Evolutionary conservation across 2,329 filamentous ascomycete genomes (phyloP).

Genomic region (Epichloe sibirici): DNA sequence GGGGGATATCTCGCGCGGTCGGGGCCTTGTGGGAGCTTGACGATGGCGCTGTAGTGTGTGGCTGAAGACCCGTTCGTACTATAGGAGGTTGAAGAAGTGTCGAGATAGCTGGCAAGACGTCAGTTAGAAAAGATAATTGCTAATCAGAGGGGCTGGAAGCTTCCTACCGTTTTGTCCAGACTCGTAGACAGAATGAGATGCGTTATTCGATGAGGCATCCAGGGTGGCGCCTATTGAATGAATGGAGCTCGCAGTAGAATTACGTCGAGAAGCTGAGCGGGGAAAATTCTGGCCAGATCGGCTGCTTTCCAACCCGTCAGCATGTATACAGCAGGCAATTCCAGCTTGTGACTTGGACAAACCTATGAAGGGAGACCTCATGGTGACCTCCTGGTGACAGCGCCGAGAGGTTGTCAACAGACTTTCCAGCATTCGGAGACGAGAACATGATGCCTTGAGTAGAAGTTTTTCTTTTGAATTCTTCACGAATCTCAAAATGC

Average conservation of each 20-base stretch:
- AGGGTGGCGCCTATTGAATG: conserved; percentile 76
- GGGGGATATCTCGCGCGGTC: conserved; percentile 85
- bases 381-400: conserved; percentile 35
- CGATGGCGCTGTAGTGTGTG: conserved; percentile 58
- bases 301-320: conserved; percentile 18
- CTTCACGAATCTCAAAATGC: background rate
- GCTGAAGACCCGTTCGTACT: conserved; percentile 72
- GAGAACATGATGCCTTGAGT: conserved; percentile 43
- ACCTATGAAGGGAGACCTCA: conserved; percentile 52
- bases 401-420: conserved; percentile 51
- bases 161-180: conserved; percentile 67
- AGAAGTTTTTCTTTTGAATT: background rate
- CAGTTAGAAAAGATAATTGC: background rate
- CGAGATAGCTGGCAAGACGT: conserved; percentile 56
- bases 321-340: background rate
- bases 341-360: conserved; percentile 6
- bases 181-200: conserved; percentile 49
- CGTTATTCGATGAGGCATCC: conserved; percentile 51
- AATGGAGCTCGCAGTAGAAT: conserved; percentile 78
- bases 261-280: conserved; percentile 48
- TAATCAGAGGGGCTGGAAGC: background rate
- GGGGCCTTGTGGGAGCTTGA: conserved; percentile 71
- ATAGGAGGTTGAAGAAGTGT: conserved; percentile 87
- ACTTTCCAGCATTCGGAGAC: conserved; percentile 47
- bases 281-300: conserved; percentile 34